Percentiles rank a stretch among this genome's conserved stretches.
Evolutionary conservation across 345 rosid genomes (phyloP).

Genomic region (Trapa bicornis): DNA sequence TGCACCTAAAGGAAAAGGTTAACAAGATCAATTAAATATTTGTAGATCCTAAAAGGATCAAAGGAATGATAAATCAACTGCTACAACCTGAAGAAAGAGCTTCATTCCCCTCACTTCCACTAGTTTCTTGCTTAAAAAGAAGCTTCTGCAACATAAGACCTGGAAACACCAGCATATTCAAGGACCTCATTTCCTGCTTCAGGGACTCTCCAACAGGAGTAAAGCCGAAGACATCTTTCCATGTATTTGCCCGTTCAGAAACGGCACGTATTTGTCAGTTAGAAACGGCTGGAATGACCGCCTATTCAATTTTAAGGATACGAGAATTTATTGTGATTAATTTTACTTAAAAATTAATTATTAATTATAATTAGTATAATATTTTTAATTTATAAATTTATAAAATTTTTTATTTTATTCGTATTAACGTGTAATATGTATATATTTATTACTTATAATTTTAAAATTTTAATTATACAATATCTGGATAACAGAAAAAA

Average conservation of each 20-base stretch:
- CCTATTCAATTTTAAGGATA: slow-evolving; percentile 49
- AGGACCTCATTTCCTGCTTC: slow-evolving; percentile 42
- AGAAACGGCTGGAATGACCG: slow-evolving; percentile 37
- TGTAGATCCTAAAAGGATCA: not conserved
- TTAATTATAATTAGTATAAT: too few species aligned
- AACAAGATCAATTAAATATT: not conserved
- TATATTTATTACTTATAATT: too few species aligned
- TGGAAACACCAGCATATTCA: slow-evolving; percentile 75
- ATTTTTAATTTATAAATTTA: too few species aligned
- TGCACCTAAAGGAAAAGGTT: not conserved
- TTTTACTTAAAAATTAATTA: not conserved
- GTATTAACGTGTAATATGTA: too few species aligned
- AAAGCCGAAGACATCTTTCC: slow-evolving; percentile 73
- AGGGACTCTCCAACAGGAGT: slow-evolving; percentile 31
- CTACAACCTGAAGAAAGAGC: slow-evolving; percentile 16
- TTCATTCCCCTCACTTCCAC: slow-evolving; percentile 14
- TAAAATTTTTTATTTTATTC: too few species aligned
- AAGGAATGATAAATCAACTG: not conserved
- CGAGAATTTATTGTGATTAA: slow-evolving; percentile 13
- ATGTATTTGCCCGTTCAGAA: slow-evolving; percentile 54
- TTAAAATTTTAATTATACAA: too few species aligned
- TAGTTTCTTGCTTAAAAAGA: slow-evolving; percentile 27
- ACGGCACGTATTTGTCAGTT: slow-evolving; percentile 21
- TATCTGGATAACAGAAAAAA: too few species aligned
- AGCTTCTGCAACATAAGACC: slow-evolving; percentile 67